phyloP scores from a whole-genome alignment of 495 filamentous ascomycete species.

The Podospora conica region DNA sequence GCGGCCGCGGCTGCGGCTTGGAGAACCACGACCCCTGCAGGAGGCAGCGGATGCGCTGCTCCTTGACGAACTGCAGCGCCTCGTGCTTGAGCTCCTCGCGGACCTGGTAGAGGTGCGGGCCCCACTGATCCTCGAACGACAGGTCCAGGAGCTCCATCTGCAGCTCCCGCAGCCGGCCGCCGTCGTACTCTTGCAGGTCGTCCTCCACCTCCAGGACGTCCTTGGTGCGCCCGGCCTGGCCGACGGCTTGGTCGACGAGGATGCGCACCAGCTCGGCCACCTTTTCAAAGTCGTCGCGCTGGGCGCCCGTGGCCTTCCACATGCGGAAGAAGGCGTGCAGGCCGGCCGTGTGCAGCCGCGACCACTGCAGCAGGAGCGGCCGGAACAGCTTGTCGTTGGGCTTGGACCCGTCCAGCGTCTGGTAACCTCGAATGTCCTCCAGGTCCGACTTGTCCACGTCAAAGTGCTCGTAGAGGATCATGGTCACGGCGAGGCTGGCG shows the following conservation, averaged over 20 bases:
- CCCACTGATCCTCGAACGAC: conserved; percentile 92
- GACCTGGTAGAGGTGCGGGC: conserved; percentile 78
- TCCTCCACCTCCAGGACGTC: conserved; percentile 87
- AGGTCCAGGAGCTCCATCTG: conserved; percentile 92
- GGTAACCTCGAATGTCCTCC: conserved; percentile 72
- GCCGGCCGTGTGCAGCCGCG: conserved; percentile 81
- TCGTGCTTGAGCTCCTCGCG: conserved; percentile 91
- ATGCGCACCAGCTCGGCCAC: conserved; percentile 85
- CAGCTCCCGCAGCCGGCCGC: conserved; percentile 67
- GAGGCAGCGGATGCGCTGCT: conserved; percentile 90
- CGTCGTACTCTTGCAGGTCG: conserved; percentile 78
- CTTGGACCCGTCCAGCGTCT: conserved; percentile 67
- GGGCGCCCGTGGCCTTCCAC: conserved; percentile 84
- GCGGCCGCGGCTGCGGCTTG: conserved; percentile 39
- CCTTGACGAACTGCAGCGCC: conserved; percentile 90
- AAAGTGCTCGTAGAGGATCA: conserved; percentile 90
- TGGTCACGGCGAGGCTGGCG: conserved; percentile 80
- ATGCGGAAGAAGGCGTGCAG: conserved; percentile 86
- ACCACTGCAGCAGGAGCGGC: conserved; percentile 90
- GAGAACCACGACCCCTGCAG: conserved; percentile 89
- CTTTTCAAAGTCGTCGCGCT: conserved; percentile 82
- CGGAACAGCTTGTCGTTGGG: conserved; percentile 83
- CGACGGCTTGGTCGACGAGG: conserved; percentile 85
- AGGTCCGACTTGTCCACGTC: conserved; percentile 82
- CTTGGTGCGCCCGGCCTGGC: conserved; percentile 72